These are phyloP conservation scores for Candida hispaniensis DNA, from an alignment of 805 yeast genomes.

Conservation along the genomic window DNA sequence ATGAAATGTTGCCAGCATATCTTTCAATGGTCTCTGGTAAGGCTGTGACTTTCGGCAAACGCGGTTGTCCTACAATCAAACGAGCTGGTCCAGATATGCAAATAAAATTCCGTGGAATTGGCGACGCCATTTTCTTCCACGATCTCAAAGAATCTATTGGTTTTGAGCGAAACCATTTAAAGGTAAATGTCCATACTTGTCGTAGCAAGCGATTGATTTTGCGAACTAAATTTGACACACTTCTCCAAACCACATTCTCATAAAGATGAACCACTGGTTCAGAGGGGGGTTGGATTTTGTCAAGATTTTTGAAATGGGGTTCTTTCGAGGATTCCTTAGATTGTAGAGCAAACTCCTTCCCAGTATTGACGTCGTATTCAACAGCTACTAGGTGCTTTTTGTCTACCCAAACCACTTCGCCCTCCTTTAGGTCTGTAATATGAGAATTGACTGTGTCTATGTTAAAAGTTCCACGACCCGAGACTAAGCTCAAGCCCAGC, in stretches of 20 bases:
- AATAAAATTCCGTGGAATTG: too few relatives aligned
- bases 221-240: too few relatives aligned
- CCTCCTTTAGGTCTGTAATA: conserved; percentile 6
- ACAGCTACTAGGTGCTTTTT: conserved; percentile 1
- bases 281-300: too few relatives aligned
- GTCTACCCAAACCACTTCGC: conserved; percentile 8
- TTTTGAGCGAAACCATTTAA: too few relatives aligned
- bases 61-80: conserved; percentile 5
- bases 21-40: conserved; percentile 4
- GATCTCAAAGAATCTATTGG: too few relatives aligned
- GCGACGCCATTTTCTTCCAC: too few relatives aligned
- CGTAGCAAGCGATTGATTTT: too few relatives aligned
- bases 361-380: conserved; percentile 8
- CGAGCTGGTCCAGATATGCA: conserved; percentile 11
- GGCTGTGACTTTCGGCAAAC: conserved; percentile 6
- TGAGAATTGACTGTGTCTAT: conserved; percentile 10
- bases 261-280: too few relatives aligned
- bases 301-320: too few relatives aligned
- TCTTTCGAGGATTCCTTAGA: too few relatives aligned
- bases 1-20: conserved; percentile 1
- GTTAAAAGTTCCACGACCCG: conserved; percentile 13
- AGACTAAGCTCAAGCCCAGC: neutral
- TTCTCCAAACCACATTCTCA: too few relatives aligned
- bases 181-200: too few relatives aligned
- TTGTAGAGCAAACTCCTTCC: conserved; percentile 1